Conservation (phyloP, 2,329 filamentous ascomycete species). For the Verruconis gallopava region DNA sequence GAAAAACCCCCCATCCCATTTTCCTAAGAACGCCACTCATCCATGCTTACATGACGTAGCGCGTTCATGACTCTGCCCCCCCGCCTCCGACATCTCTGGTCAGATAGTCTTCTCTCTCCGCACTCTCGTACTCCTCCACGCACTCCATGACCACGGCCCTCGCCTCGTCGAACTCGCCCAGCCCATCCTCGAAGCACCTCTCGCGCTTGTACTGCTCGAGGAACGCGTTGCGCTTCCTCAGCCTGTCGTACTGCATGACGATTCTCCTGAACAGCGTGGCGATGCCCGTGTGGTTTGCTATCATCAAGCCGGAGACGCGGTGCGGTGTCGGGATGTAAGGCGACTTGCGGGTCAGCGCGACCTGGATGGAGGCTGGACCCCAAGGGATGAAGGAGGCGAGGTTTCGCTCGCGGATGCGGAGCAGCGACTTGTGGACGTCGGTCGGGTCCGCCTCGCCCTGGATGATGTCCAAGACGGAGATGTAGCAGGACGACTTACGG, state of each 20-base stretch:
- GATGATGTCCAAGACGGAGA: slow-evolving; percentile 97
- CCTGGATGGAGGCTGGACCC: slow-evolving; percentile 95
- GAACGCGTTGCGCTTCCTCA: slow-evolving; percentile 94
- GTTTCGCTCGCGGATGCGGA: slow-evolving; percentile 86
- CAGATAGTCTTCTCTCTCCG: slow-evolving; percentile 80
- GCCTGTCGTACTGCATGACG: slow-evolving; percentile 78
- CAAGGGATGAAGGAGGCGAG: slow-evolving; percentile 96
- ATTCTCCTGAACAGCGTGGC: slow-evolving; percentile 95
- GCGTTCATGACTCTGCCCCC: too few species aligned
- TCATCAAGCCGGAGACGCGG: slow-evolving; percentile 89
- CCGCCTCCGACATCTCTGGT: slow-evolving; percentile 46
- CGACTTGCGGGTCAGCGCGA: slow-evolving; percentile 89
- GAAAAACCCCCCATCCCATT: too few species aligned
- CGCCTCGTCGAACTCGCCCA: slow-evolving; percentile 91
- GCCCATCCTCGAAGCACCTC: slow-evolving; percentile 77
- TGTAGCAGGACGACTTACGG: slow-evolving; percentile 96
- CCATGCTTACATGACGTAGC: too few species aligned
- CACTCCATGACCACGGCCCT: slow-evolving; percentile 82
- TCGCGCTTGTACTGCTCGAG: slow-evolving; percentile 95
- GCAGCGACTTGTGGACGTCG: slow-evolving; percentile 89
- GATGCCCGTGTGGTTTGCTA: slow-evolving; percentile 96
- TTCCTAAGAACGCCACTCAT: too few species aligned
- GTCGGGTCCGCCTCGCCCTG: slow-evolving; percentile 97
- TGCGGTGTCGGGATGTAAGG: slow-evolving; percentile 92
- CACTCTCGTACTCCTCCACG: slow-evolving; percentile 90